A percentile compares a stretch with the other conserved stretches of the same genome.
These are phyloP conservation scores for Euryodendron excelsum DNA, from an alignment of 148 eudicot species.

Conservation along the genomic window DNA sequence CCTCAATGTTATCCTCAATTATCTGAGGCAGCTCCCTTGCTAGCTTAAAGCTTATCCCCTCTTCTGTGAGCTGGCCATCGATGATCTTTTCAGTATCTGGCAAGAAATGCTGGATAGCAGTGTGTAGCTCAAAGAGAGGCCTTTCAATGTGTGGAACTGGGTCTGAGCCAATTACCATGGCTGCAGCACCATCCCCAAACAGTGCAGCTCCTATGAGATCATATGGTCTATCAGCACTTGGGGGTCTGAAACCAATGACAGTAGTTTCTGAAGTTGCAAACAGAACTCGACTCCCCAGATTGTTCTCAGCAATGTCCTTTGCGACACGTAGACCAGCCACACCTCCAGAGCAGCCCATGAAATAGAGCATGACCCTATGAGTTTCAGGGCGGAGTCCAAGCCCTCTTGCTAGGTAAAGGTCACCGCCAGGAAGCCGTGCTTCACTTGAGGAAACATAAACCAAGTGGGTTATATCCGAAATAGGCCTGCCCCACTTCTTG, in stretches of 20 bases:
- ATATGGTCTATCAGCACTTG: slow-evolving; percentile 68
- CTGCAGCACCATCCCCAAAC: slow-evolving; percentile 99
- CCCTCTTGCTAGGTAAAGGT: slow-evolving; percentile 79
- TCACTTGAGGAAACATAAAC: slow-evolving; percentile 97
- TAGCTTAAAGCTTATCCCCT: slow-evolving; percentile 86
- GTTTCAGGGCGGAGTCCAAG: slow-evolving; percentile 76
- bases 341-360: slow-evolving; percentile 91
- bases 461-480: slow-evolving; percentile 81
- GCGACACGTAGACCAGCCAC: slow-evolving; percentile 91
- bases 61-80: slow-evolving; percentile 89
- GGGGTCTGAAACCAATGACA: slow-evolving; percentile 86
- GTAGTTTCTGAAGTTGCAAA: slow-evolving; percentile 91
- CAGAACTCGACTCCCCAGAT: slow-evolving; percentile 86
- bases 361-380: slow-evolving; percentile 73
- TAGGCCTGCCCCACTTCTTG: slow-evolving; percentile 69
- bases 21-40: slow-evolving; percentile 77
- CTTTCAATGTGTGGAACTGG: slow-evolving; percentile 41
- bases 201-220: slow-evolving; percentile 88
- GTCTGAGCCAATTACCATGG: slow-evolving; percentile 68
- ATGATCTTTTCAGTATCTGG: slow-evolving; percentile 84
- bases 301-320: slow-evolving; percentile 91
- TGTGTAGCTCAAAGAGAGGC: slow-evolving; percentile 80
- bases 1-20: slow-evolving; percentile 79
- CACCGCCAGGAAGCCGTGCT: slow-evolving; percentile 88
- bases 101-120: slow-evolving; percentile 75